Conservation (phyloP, 345 rosid species). For the Boechera stricta region DNA sequence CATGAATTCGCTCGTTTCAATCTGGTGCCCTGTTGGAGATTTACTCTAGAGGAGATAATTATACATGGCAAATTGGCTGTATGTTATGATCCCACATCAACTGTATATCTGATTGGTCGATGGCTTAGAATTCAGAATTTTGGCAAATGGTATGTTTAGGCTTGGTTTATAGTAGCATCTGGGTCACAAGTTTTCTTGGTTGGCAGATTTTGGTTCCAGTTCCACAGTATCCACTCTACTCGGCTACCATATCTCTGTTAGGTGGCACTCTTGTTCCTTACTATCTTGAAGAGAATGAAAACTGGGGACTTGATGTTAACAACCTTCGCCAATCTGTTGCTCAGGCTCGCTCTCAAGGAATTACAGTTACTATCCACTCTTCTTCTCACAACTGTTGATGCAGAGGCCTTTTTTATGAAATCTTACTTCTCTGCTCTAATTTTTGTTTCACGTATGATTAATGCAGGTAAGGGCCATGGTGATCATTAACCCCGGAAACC, state of each 20-base stretch:
- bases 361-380: conserved; percentile 54
- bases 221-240: conserved; percentile 95
- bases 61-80: background rate
- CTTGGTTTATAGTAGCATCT: conserved; percentile 10
- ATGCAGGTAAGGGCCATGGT: conserved; percentile 93
- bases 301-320: conserved; percentile 89
- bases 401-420: background rate
- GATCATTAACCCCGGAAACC: conserved; percentile 95
- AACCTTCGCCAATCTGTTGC: conserved; percentile 80
- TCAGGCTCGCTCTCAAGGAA: conserved; percentile 76
- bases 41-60: background rate
- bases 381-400: background rate
- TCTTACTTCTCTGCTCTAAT: background rate
- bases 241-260: conserved; percentile 78
- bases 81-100: conserved; percentile 4
- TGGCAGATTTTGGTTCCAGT: conserved; percentile 89
- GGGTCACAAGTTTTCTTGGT: conserved; percentile 25
- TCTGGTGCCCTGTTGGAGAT: background rate
- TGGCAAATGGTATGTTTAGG: background rate
- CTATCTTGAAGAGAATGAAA: conserved; percentile 82
- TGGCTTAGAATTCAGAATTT: background rate
- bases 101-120: background rate
- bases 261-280: conserved; percentile 96
- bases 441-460: background rate
- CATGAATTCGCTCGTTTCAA: background rate